These are phyloP conservation scores for Tetragonia tetragonoides DNA, from an alignment of 148 eudicot genomes.

Conservation along the genomic window DNA sequence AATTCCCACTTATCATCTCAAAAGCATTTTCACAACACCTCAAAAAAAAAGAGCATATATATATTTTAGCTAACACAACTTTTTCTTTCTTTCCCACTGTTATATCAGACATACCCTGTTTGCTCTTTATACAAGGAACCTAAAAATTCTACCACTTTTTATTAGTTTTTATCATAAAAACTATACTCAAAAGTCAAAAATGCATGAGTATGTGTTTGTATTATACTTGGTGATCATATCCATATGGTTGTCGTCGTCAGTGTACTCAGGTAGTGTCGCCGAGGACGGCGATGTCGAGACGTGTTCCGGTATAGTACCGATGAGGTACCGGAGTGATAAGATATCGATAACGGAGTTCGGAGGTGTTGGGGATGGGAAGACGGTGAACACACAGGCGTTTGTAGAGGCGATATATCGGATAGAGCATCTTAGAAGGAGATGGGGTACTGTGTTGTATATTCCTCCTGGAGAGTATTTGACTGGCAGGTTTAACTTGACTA, in stretches of 20 bases:
- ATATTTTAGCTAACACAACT: too few relatives aligned
- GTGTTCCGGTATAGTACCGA: conserved; percentile 78
- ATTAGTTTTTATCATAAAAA: not conserved
- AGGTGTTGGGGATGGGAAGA: conserved; percentile 78
- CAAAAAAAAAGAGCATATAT: too few relatives aligned
- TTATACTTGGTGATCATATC: not conserved
- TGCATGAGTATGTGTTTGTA: not conserved
- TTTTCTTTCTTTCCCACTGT: too few relatives aligned
- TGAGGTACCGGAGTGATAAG: conserved; percentile 53
- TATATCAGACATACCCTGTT: too few relatives aligned
- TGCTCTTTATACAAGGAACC: too few relatives aligned
- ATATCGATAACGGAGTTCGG: conserved; percentile 81
- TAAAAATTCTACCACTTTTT: too few relatives aligned
- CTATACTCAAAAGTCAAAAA: not conserved
- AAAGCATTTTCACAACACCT: too few relatives aligned
- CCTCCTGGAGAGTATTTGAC: conserved; percentile 86
- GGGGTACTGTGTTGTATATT: conserved; percentile 78
- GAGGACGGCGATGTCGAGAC: conserved; percentile 34
- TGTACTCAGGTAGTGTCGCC: not conserved
- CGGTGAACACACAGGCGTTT: conserved; percentile 82
- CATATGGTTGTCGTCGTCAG: not conserved
- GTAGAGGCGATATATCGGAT: conserved; percentile 66
- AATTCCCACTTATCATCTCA: too few relatives aligned
- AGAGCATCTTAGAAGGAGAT: conserved; percentile 53
- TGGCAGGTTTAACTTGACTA: conserved; percentile 71